These are phyloP conservation scores for Helenozyma baotianmanensis DNA, from an alignment of 805 yeast genomes.

Conservation along the genomic window DNA sequence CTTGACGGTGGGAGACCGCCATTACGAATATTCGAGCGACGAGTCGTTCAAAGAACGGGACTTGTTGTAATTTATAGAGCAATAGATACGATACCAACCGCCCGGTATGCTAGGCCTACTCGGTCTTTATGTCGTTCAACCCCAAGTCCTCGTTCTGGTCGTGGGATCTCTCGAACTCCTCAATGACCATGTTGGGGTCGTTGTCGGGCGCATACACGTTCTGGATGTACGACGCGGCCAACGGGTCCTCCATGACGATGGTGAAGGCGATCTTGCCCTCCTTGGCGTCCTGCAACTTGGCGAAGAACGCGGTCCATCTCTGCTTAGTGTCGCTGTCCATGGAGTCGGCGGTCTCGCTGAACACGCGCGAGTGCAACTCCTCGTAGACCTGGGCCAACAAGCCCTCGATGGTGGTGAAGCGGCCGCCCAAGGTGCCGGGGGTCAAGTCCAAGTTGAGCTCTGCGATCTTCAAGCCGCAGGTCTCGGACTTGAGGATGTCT, in stretches of 20 bases:
- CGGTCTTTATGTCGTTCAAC: slow-evolving; percentile 49
- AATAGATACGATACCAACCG: background rate
- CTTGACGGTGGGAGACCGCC: too few species aligned
- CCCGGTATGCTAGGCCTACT: too few species aligned
- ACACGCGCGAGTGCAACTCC: slow-evolving; percentile 81
- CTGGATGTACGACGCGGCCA: slow-evolving; percentile 93
- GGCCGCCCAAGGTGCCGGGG: slow-evolving; percentile 96
- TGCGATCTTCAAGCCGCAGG: slow-evolving; percentile 81
- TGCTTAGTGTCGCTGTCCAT: slow-evolving; percentile 74
- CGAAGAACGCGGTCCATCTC: slow-evolving; percentile 83
- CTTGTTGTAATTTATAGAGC: background rate
- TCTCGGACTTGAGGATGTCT: slow-evolving; percentile 91
- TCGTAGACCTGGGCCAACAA: slow-evolving; percentile 82
- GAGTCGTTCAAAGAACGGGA: background rate
- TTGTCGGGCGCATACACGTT: slow-evolving; percentile 98
- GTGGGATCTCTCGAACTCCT: slow-evolving; percentile 83
- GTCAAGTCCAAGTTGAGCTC: slow-evolving; percentile 87
- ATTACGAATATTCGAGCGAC: background rate
- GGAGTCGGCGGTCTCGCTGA: slow-evolving; percentile 82
- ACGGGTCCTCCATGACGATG: slow-evolving; percentile 85
- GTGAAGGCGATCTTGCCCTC: slow-evolving; percentile 83
- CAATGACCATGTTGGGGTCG: slow-evolving; percentile 92
- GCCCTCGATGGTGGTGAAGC: slow-evolving; percentile 97
- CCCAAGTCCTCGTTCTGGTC: slow-evolving; percentile 94
- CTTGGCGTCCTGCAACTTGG: slow-evolving; percentile 67